Evolutionary conservation across 495 filamentous ascomycete species (phyloP), one percentile per base, ranked within the genome.

Genomic region (Penicillium pancosmium): DNA sequence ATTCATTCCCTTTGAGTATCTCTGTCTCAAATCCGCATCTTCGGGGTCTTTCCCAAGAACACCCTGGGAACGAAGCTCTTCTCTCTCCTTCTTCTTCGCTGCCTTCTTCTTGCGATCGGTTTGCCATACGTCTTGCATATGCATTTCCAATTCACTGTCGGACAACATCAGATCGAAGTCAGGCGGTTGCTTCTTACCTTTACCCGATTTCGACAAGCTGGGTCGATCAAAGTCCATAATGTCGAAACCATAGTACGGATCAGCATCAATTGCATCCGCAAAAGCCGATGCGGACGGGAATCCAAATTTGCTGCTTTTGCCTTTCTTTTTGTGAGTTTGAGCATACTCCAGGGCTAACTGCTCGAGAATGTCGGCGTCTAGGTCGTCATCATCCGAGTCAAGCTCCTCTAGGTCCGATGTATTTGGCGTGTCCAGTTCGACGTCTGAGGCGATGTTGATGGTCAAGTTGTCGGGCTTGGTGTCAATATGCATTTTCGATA

Each of bases 61-160:
- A 7, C 95, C 95, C 67, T 91, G 80, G 0, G 83, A 78, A 27
- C 93, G 89, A 23, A 94, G 78, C 54, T 88, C 82, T 69, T 95
- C 88, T 6, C 94, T 87, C 60, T 91, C 84, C 65, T 86, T 78
- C 73, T 97, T 99, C 60, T 82, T 88, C 3, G 73, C 69, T 52
- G 86, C 90, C 75, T 98, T 99, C 73, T 89, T 92, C 50, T 60
- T 62, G n/a, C 92, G 82, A 65, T 98, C 93, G 40, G 84, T 88
- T 59, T 86, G 80, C 88, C 89, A 95, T 7, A 84, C 74, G 18
- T 68, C 73, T 27, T 81, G 73, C 15, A 97, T 66, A 9, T 78
- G 75, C 27, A 31, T 31, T 63, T 88, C 85, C 1, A 95, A 73
- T 16, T 97, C 94, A 3, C 84, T 84, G 68, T 97, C 95, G 1